Base-by-base conservation (phyloP, 352 stramenopile genomes). In the Phytopythium oedochilum region DNA sequence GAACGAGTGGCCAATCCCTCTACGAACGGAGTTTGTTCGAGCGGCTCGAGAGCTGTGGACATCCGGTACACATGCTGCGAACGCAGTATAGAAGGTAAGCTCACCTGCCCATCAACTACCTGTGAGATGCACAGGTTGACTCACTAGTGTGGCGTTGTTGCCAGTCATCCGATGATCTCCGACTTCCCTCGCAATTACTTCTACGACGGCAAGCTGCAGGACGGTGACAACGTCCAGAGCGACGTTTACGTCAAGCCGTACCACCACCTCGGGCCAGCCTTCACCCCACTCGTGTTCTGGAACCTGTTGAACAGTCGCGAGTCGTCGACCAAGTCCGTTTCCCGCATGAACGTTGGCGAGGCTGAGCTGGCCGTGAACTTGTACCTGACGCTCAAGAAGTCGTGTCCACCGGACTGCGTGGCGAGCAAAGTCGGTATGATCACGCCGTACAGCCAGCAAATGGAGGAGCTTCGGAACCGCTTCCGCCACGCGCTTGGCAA, bases 1-100 rank as follows among this genome's bases (percentile, higher is more conserved):
- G 88, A 44, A 89, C 83, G 12, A 91, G 84, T 26, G 78, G 73
- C 0, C 71, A 87, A 32, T 94, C 83, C 3, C 74, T 96, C 29
- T 97, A 97, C 57, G 87, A 97, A 43, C 80, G 92, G 23, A 96
- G 85, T 85, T 66, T 98, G 15, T 97, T 98, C 55, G 88, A 97
- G 53, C 85, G 92, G 29, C 64, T 98, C 32, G 89, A 97, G 65
- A 86, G 71, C 32, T 92, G 79, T 38, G 77, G 87, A 1, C 84
- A 97, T 54, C 88, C 89, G 1, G 86, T 97, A 14, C 86, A 96
- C 55, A 95, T 96, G 86, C 80, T 95, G 20, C 78, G 84, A 44
- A 92, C 81, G 9, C 86, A 96, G 60, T 96, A 96, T 36, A 74
- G 86, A 71, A 88, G 74, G 75, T 86, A 75, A 25, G 62, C 7